Evolutionary conservation across 1,139 yeast genomes (phyloP).

Genomic region (Nakaseomyces nivariensis): DNA sequence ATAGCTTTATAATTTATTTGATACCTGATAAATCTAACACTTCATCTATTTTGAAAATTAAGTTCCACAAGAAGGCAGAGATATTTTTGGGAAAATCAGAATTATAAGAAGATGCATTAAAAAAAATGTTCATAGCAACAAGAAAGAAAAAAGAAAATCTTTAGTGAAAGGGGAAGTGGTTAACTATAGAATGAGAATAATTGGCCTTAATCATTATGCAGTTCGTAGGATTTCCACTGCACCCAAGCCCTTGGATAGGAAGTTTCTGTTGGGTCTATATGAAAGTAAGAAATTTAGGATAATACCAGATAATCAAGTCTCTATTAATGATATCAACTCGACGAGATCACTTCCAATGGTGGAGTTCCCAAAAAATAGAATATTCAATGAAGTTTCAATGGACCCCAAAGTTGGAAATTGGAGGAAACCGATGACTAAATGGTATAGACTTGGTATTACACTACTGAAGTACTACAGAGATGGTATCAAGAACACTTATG

Average conservation of each 20-base stretch:
- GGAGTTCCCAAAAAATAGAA: conserved; percentile 13
- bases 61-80: too few relatives aligned
- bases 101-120: too few relatives aligned
- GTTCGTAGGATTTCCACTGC: neutral
- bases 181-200: neutral
- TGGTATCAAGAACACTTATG: conserved; percentile 20
- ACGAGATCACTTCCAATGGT: conserved; percentile 17
- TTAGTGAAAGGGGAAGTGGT: neutral
- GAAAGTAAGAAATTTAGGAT: neutral
- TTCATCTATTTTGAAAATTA: too few relatives aligned
- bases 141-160: too few relatives aligned
- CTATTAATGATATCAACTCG: conserved; percentile 9
- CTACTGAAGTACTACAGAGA: conserved; percentile 17
- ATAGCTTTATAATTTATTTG: too few relatives aligned
- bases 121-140: too few relatives aligned
- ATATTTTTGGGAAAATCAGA: too few relatives aligned
- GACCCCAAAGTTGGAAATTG: conserved; percentile 20
- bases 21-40: too few relatives aligned
- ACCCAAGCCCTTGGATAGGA: neutral
- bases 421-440: conserved; percentile 22
- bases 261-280: neutral
- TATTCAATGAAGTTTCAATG: conserved; percentile 12
- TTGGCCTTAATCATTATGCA: neutral
- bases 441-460: conserved; percentile 20
- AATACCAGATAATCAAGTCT: neutral